A percentile compares a stretch with the other conserved stretches of the same genome.
phyloP scores from a whole-genome alignment of 257 asterid genomes.

The Knoxia roxburghii region DNA sequence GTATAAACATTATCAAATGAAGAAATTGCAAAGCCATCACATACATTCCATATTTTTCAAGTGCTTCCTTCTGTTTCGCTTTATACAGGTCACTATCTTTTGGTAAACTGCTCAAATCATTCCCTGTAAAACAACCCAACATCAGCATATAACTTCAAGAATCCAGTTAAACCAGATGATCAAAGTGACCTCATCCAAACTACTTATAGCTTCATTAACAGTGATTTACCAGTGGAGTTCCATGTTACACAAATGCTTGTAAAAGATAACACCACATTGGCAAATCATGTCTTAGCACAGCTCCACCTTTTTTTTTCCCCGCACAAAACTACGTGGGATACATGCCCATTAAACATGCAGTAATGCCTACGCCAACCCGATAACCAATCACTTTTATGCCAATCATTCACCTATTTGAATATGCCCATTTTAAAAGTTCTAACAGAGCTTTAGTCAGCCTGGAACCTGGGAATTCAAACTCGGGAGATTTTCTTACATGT shows the following conservation, averaged over 20 bases:
- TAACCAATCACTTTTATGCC: neutral
- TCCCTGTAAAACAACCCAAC: slow-evolving; percentile 40
- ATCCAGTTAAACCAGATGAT: neutral
- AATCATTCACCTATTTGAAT: neutral
- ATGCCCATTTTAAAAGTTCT: neutral
- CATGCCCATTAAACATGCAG: neutral
- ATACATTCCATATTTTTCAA: slow-evolving; percentile 69
- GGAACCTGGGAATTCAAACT: neutral
- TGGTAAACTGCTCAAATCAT: slow-evolving; percentile 46
- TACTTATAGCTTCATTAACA: neutral
- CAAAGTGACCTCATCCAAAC: neutral
- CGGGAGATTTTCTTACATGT: neutral
- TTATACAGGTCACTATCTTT: slow-evolving; percentile 64
- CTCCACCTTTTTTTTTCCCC: too few relatives aligned
- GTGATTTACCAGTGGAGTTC: neutral
- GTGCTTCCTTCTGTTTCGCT: slow-evolving; percentile 77
- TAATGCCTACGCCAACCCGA: neutral
- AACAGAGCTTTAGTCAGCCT: neutral
- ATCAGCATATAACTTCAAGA: neutral
- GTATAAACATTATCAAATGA: slow-evolving; percentile 7
- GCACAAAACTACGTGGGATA: too few relatives aligned
- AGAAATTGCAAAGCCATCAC: slow-evolving; percentile 13
- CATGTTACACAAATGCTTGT: neutral
- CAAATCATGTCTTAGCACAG: neutral
- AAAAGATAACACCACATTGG: neutral